Evolutionary conservation across 805 yeast genomes (phyloP), one percentile per base, ranked within the genome.

Genomic region (Candida adriatica): DNA sequence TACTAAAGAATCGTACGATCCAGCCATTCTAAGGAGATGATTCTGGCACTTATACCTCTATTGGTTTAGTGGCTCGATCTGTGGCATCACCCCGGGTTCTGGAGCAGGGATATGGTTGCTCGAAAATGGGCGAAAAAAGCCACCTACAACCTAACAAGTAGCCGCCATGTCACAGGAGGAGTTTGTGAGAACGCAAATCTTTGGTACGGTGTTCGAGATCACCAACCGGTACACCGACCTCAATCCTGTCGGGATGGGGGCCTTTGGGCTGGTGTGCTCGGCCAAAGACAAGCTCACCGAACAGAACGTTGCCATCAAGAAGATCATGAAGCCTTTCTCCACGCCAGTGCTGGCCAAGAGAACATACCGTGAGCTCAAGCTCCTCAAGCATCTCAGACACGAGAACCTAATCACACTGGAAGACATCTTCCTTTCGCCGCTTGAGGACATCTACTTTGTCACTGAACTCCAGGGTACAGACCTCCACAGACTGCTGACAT

Each of bases 191-290:
- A 85, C 94, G 7, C 95, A 88, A 57, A 88, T 88, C 40, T 88
- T 88, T 51, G 96, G 96, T 30, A 88, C 97, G 2, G 90, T 88
- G 27, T 88, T 88, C 55, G 96, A 88, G 59, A 85, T 87, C 42
- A 88, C 96, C 25, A 78, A 75, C 49, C 64, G 96, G 43, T 92
- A 92, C 62, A 73, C 84, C 4, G 95, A 90, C 53, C 69, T 92
- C 40, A 90, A 87, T 52, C 98, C 99, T 2, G 96, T 92, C 30
- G 99, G 99, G 0, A 92, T 92, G 99, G 99, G 99, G 16, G 98
- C 98, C 6, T 92, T 92, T 56, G 99, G 99, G 5, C 70, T 92
- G 13, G 99, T 92, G 24, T 92, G 98, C 55, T 86, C 96, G 7
- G 99, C 98, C 2, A 75, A 79, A 35, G 98, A 92, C 59, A 84